phyloP scores from a whole-genome alignment of 176 grass and related monocot species.

The Microstegium vimineum region DNA sequence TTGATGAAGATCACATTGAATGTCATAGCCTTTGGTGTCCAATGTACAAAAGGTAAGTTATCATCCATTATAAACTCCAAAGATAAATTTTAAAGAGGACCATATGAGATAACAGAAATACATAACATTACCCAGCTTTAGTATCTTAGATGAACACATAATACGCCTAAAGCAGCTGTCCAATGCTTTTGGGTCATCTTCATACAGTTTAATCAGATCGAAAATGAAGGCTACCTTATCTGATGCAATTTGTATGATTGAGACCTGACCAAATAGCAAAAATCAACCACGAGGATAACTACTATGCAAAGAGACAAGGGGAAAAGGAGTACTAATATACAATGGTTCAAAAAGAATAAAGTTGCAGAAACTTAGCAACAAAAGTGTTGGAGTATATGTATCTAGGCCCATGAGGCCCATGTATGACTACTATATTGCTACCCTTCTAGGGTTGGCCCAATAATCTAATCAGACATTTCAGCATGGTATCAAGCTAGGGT shows the following conservation, averaged over 20 bases:
- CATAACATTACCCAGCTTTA: conserved; percentile 83
- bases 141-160: conserved; percentile 83
- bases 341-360: neutral
- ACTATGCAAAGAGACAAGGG: neutral
- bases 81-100: neutral
- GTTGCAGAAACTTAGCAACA: neutral
- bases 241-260: conserved; percentile 97
- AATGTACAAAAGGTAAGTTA: conserved; percentile 11
- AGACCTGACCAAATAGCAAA: conserved; percentile 54
- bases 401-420: too few relatives aligned
- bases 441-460: too few relatives aligned
- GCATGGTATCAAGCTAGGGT: too few relatives aligned
- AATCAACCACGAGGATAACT: conserved; percentile 4
- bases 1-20: conserved; percentile 91
- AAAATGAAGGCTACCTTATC: conserved; percentile 91
- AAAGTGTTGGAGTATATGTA: too few relatives aligned
- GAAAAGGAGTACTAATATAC: neutral
- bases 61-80: neutral
- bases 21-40: conserved; percentile 63
- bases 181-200: conserved; percentile 64
- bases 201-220: conserved; percentile 94
- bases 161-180: conserved; percentile 80
- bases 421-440: too few relatives aligned
- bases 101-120: neutral
- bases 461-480: too few relatives aligned